Conservation (phyloP, 495 filamentous ascomycete genomes). For the Aspergillus conjunctus region DNA sequence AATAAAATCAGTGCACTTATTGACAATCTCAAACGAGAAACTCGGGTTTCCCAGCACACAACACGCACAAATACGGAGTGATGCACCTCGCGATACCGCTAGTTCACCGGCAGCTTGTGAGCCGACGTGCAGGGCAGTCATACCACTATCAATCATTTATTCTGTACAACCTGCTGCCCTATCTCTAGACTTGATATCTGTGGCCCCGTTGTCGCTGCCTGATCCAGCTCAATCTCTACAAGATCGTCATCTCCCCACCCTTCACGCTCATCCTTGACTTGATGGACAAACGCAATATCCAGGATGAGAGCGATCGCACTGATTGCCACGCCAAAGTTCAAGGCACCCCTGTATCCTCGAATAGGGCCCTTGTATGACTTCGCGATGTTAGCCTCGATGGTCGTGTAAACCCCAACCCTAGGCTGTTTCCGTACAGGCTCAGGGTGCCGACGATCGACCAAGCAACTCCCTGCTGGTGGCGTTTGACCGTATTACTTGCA, state of each 20-base stretch:
- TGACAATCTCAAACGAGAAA: no score
- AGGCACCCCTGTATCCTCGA: slow-evolving; percentile 43
- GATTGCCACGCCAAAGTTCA: slow-evolving; percentile 49
- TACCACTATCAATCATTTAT: background rate
- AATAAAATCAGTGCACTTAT: no score
- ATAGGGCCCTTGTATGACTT: slow-evolving; percentile 22
- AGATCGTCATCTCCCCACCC: slow-evolving; percentile 42
- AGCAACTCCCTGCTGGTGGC: slow-evolving; percentile 53
- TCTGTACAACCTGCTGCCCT: slow-evolving; percentile 10
- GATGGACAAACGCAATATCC: slow-evolving; percentile 40
- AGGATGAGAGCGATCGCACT: slow-evolving; percentile 42
- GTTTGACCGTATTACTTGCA: slow-evolving; percentile 52
- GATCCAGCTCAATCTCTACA: slow-evolving; percentile 23
- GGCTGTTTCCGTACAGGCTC: slow-evolving; percentile 50
- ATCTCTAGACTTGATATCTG: slow-evolving; percentile 7
- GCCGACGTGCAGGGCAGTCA: no score
- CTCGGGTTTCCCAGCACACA: background rate
- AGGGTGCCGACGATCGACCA: slow-evolving; percentile 51
- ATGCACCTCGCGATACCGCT: background rate
- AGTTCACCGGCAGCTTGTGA: no score
- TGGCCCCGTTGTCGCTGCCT: slow-evolving; percentile 25
- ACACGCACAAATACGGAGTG: background rate
- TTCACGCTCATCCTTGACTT: slow-evolving; percentile 46
- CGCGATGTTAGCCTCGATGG: slow-evolving; percentile 44
- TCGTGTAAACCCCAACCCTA: slow-evolving; percentile 54